phyloP scores from a whole-genome alignment of 2,329 filamentous ascomycete species.

The Grosmannia huntii region DNA sequence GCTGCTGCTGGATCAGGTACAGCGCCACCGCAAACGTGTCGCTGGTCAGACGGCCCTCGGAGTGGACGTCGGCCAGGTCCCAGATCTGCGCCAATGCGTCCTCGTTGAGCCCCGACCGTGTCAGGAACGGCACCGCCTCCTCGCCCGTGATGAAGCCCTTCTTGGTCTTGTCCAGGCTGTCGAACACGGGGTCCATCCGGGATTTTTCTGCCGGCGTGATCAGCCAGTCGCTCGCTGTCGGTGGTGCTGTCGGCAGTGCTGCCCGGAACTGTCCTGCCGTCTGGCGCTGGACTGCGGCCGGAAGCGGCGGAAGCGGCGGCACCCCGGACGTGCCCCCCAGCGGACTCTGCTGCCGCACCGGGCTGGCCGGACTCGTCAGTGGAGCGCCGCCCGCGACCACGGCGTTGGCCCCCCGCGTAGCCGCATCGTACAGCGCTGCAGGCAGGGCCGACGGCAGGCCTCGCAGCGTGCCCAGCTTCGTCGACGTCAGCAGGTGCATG shows the following conservation, averaged over 20 bases:
- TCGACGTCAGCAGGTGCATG: conserved; percentile 91
- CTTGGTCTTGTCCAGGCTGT: conserved; percentile 65
- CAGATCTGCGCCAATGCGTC: conserved; percentile 88
- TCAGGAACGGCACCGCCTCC: conserved; percentile 88
- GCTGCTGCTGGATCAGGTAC: conserved; percentile 88
- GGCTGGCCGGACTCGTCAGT: conserved; percentile 15
- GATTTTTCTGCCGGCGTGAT: conserved; percentile 73
- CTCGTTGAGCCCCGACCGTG: conserved; percentile 79
- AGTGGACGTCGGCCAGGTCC: conserved; percentile 92
- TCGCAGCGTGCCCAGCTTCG: conserved; percentile 71
- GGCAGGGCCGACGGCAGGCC: conserved; percentile 70
- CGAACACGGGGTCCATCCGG: conserved; percentile 79
- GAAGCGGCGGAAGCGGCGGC: conserved; percentile 22
- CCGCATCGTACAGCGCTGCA: conserved; percentile 79
- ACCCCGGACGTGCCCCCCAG: conserved; percentile 23
- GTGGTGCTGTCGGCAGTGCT: conserved; percentile 31
- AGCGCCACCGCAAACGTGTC: conserved; percentile 97
- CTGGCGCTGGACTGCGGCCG: conserved; percentile 59
- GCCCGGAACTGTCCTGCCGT: conserved; percentile 54
- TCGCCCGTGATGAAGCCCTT: conserved; percentile 83
- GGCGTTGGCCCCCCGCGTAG: conserved; percentile 46
- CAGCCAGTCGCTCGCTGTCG: conserved; percentile 52
- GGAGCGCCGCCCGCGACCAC: background rate
- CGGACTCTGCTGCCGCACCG: conserved; percentile 35
- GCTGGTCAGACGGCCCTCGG: conserved; percentile 68